These are phyloP conservation scores for Cnidoscolus chayamansa DNA, from an alignment of 441 rosid genomes.

Conservation along the genomic window DNA sequence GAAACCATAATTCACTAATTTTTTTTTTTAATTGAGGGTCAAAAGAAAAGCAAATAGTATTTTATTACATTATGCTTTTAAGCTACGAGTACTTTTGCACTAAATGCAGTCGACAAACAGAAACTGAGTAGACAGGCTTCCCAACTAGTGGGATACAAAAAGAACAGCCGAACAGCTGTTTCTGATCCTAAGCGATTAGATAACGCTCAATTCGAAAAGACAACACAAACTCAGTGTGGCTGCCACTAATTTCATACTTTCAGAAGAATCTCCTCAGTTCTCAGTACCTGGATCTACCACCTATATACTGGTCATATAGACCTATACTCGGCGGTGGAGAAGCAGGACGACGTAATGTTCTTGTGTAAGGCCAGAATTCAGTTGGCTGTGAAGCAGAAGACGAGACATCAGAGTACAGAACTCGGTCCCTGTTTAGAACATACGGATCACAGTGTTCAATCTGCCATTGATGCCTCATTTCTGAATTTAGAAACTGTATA, in stretches of 20 bases:
- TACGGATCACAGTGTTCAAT: conserved; percentile 1
- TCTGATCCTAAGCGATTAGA: too few relatives aligned
- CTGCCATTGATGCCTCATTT: conserved; percentile 16
- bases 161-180: too few relatives aligned
- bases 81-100: too few relatives aligned
- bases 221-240: neutral
- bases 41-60: too few relatives aligned
- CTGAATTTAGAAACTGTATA: conserved; percentile 2
- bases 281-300: conserved; percentile 9
- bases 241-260: neutral
- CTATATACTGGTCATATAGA: neutral
- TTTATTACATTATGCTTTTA: too few relatives aligned
- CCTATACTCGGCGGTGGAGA: neutral
- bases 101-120: neutral
- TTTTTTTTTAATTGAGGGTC: too few relatives aligned
- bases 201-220: too few relatives aligned
- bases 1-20: too few relatives aligned
- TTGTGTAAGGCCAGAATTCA: neutral
- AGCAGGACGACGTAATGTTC: conserved; percentile 3
- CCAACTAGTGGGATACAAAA: neutral
- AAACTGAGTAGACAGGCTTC: neutral
- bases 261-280: neutral
- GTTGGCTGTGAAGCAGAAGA: conserved; percentile 12
- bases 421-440: conserved; percentile 8
- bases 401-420: neutral